Base-by-base conservation (phyloP, 495 filamentous ascomycete species). In the Aspergillus funiculosus region DNA sequence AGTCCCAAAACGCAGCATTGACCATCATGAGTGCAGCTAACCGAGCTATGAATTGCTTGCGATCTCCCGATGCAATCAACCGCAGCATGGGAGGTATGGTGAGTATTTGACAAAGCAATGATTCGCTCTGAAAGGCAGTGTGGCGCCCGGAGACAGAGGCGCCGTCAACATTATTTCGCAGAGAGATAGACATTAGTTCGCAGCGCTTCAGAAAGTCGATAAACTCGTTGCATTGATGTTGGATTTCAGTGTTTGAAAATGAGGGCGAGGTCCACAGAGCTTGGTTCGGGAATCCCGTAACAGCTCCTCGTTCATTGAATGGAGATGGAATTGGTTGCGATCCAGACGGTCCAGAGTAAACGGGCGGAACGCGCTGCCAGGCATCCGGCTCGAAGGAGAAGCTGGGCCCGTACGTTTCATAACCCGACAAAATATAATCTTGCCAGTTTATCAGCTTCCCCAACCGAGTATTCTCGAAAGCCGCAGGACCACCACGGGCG, bases 401-500 rank as follows among this genome's bases (percentile, higher is more conserved):
- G 37, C 60, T 63, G 0, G 51, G 48, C 9, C 57, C 61, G 8
- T 63, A 50, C 1, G 58, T 62, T 26, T 68, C 64, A 43, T 68
- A 70, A 1, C 68, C 68, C 1, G 63, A 58, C 14, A 69, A 40
- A 20, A 67, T 66, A 44, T 70, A 69, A 42, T 70, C 67, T 55
- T 67, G 63, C 68, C 64, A 70, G 36, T 72, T 69, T 28, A 67
- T 67, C 20, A 71, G 41, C 58, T 63, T 69, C 0, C 62, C 64
- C n/a, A 69, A 40, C 26, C 59, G 65, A 6, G 63, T 68, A 34
- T 63, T 58, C 10, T 54, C 50, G 42, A 69, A 69, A 20, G 63
- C 65, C 29, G 50, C 51, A 3, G 66, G 61, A 1, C 68, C 68
- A 2, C 63, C 64, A 8, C 68, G 62, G 1, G 54, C 53, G 20